Base-by-base conservation (phyloP, 2,329 filamentous ascomycete species). In the Penicillium sp. region DNA sequence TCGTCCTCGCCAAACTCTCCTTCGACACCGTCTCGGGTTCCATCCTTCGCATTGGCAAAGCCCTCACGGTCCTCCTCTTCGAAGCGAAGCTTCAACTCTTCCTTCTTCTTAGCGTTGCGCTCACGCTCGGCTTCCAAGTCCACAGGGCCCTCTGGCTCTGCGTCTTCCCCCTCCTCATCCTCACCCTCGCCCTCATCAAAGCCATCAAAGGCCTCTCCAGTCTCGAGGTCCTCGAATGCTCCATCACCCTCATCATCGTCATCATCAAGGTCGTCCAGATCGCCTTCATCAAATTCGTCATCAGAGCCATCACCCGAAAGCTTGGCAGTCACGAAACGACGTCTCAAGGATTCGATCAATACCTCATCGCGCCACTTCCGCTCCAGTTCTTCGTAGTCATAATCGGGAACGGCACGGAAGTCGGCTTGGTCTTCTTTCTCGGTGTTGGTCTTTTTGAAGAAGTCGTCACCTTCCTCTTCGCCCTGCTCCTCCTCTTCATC, bases 1-100 rank as follows among this genome's bases (percentile, higher is more conserved):
- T 99, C 90, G 68, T 99, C 94, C 72, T 99, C 94, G 46, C 92
- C 94, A 65, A 95, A 97, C 52, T 84, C 78, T 47, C 92, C 84
- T 5, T 84, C 78, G 3, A 81, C 80, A 30, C 81, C 86, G 27
- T 82, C 84, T 59, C 88, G 88, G 45, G 86, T 84, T 25, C 89
- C 86, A 67, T 95, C 95, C 72, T 94, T 90, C 66, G 95, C 95
- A 64, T 89, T 85, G 6, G 67, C 74, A 69, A 96, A 92, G 0
- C 94, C 94, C 68, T 99, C 94, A n/a, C 90, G 83, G 68, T 99
- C 94, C 77, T 99, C 94, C 71, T 97, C 92, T 67, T 99, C 94
- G 67, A 99, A 99, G 1, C 95, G 85, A 46, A 95, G 79, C 69
- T 90, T 95, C 47, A 99, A 82, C 70, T 99, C 94, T 73, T 96